Conservation (phyloP, 805 yeast genomes). For the Suhomyces xylopsoci region DNA sequence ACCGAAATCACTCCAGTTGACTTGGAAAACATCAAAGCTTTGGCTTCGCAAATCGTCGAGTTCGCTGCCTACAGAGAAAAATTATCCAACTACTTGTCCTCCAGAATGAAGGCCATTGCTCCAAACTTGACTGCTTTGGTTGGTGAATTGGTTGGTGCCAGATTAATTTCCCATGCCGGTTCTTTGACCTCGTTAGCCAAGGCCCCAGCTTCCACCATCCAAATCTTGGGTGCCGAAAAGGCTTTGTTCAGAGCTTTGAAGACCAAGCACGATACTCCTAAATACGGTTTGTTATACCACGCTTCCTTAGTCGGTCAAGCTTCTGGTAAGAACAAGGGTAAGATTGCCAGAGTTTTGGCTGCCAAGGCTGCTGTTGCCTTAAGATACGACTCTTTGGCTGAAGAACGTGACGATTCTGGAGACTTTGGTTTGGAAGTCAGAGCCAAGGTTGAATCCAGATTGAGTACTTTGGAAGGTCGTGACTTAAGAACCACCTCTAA, state of each 20-base stretch:
- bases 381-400: constrained; percentile 95
- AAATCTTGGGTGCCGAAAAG: constrained; percentile 98
- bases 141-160: constrained; percentile 97
- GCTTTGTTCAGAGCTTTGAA: constrained; percentile 97
- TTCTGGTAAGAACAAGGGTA: constrained; percentile 96
- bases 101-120: constrained; percentile 98
- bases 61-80: constrained; percentile 96
- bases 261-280: constrained; percentile 98
- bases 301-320: constrained; percentile 98
- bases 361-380: constrained; percentile 97
- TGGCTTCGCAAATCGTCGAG: constrained; percentile 95
- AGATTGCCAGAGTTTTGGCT: constrained; percentile 96
- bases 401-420: constrained; percentile 94
- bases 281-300: constrained; percentile 95
- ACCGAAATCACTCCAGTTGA: constrained; percentile 95
- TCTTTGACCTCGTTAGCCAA: constrained; percentile 91
- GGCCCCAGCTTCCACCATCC: constrained; percentile 98
- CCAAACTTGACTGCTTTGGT: constrained; percentile 94
- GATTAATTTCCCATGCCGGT: constrained; percentile 97
- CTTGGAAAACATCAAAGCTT: constrained; percentile 78
- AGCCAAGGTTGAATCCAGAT: constrained; percentile 89
- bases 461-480: constrained; percentile 94
- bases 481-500: constrained; percentile 88
- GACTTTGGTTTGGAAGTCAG: constrained; percentile 90
- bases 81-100: constrained; percentile 81